phyloP scores from a whole-genome alignment of 1,284 basidiomycete species.

The Sporisorium exsertum region DNA sequence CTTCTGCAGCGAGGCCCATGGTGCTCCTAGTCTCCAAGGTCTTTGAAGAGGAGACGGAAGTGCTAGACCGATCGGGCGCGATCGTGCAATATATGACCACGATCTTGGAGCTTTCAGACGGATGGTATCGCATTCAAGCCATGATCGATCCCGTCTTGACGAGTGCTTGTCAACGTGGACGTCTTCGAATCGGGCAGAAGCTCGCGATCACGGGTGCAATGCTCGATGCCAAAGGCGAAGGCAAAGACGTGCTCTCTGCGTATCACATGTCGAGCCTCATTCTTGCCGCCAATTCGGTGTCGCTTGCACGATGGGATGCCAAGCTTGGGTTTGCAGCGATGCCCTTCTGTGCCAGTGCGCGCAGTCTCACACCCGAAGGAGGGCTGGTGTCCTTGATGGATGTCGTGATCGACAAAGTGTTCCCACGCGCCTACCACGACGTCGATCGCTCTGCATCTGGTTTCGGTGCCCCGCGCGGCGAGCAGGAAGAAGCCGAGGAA shows the following conservation, averaged over 20 bases:
- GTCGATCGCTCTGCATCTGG: constrained; percentile 44
- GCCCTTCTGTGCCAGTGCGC: constrained; percentile 80
- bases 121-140: constrained; percentile 90
- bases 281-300: constrained; percentile 85
- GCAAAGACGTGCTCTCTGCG: constrained; percentile 84
- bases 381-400: constrained; percentile 83
- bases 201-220: constrained; percentile 82
- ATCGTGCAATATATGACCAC: constrained; percentile 8
- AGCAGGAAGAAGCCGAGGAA: constrained; percentile 74
- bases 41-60: constrained; percentile 55
- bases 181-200: constrained; percentile 83
- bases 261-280: constrained; percentile 77
- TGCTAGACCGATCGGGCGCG: constrained; percentile 17
- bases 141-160: constrained; percentile 79
- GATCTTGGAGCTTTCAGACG: constrained; percentile 87
- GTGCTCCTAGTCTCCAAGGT: constrained; percentile 85
- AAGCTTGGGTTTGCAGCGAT: constrained; percentile 80
- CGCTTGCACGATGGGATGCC: constrained; percentile 86
- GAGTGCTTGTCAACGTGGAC: constrained; percentile 77
- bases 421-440: constrained; percentile 69
- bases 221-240: constrained; percentile 72
- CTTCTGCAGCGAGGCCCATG: constrained; percentile 79
- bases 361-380: constrained; percentile 84
- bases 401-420: constrained; percentile 78
- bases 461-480: constrained; percentile 71